Evolutionary conservation across 768 basidiomycete genomes (phyloP), one percentile per base, ranked within the genome.

Genomic region (Erythrobasidium yunnanense): DNA sequence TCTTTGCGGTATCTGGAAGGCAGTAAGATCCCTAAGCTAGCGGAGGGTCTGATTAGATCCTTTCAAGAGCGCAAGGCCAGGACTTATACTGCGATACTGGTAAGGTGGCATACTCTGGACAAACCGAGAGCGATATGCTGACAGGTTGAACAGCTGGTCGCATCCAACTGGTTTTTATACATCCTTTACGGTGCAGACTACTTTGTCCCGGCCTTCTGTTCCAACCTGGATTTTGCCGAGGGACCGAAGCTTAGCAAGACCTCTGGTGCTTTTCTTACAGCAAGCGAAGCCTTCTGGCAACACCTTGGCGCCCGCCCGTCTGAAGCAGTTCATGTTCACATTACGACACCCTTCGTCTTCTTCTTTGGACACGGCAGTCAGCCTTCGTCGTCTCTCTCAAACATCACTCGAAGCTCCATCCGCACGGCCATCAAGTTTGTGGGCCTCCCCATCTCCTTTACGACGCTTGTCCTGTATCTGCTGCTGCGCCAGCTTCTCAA

Each of bases 401-500:
- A 65, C 68, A 74, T 70, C 53, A 73, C 77, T 49, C 73, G 70
- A 20, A 22, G 29, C n/a, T 65, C 65, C 80, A 80, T 68, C 77
- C 78, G 65, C 77, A 80, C 53, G 81, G 81, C 17, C 73, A 83
- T 53, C 53, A 55, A 65, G 51, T 67, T 92, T 68, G 83, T 96
- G 75, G 78, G 89, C 1, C 76, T 91, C 0, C 93, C 93, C 0
- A 92, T 95, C 73, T 81, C 83, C 6, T 80, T 80, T 4, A 93
- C 92, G 0, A 87, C 86, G 5, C 77, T 81, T 25, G 75, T 81
- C 2, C 79, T 97, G 8, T 96, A 87, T 74, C 80, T 82, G 6
- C 77, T 97, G 11, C 79, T 93, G 6, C 79, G 89, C 8, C 91
- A 91, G 74, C 80, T 99, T 1, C 78, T 96, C 68, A 93, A 92